Evolutionary conservation across 352 stramenopile species (phyloP), one percentile per base, ranked within the genome.

Genomic region (Phytopythium aichiense): DNA sequence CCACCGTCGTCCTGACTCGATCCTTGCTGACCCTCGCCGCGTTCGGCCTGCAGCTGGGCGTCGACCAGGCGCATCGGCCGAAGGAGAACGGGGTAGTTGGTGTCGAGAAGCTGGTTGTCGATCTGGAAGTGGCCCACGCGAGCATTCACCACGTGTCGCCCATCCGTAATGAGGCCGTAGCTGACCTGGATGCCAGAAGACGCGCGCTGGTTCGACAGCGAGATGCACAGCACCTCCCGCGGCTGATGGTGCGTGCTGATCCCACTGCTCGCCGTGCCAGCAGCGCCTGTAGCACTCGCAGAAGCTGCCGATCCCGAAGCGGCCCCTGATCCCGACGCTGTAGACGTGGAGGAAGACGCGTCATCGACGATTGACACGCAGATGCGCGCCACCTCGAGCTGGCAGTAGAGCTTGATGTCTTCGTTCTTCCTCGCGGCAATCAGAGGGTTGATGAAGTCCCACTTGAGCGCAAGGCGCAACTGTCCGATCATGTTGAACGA

Each of bases 101-200:
- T 94, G 37, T 94, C 87, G 0, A 94, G 56, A 25, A 95, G 67
- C 60, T 95, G 87, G 50, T 94, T 95, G 67, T 95, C 87, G 30
- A 95, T 73, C 64, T 95, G 87, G 55, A 94, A 76, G 63, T 95
- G 87, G 1, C 82, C 83, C 9, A 95, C 64, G 1, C 83, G 73
- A 16, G 82, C 78, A 56, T 95, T 95, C 22, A 93, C 60, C 23
- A 95, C 82, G 51, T 95, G 81, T 25, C 87, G 81, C 23, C 76
- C 79, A 50, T 88, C 83, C 1, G 80, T 82, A 6, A 90, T 79
- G 37, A 82, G 63, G 0, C 76, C 84, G 56, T 91, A 95, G 59
- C 80, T 91, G 45, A 93, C 54, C 63, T 93, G 82, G 57, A 95
- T 81, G 9, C 86, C 86, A 16, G 80, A 77, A 22, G 83, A 82